A percentile compares a stretch with the other conserved stretches of the same genome.
These are phyloP conservation scores for Moricandia moricandioides DNA, from an alignment of 345 rosid species.

Conservation along the genomic window DNA sequence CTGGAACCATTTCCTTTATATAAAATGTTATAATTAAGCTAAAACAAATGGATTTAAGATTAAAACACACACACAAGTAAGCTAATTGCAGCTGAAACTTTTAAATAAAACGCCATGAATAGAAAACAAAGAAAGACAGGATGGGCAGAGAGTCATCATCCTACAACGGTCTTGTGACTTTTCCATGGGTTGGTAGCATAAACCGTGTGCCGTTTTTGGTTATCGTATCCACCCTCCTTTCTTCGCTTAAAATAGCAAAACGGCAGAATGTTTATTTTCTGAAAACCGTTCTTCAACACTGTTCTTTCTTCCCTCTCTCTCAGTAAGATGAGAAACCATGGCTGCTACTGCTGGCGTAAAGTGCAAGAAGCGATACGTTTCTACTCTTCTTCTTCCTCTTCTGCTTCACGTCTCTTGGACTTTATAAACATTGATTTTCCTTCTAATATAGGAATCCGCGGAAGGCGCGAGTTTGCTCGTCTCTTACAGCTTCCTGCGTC, in stretches of 20 bases:
- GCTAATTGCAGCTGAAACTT: no score
- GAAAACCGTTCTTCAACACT: not conserved
- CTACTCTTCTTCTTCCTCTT: constrained; percentile 14
- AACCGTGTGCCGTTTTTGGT: not conserved
- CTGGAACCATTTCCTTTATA: no score
- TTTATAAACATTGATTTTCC: constrained; percentile 28
- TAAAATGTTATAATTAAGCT: no score
- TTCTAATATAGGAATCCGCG: constrained; percentile 3
- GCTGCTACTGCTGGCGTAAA: constrained; percentile 26
- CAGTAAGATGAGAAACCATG: constrained; percentile 23
- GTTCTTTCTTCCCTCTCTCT: constrained; percentile 2
- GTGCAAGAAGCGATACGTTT: constrained; percentile 14
- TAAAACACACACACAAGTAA: no score
- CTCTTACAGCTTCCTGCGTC: constrained; percentile 43
- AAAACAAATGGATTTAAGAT: no score
- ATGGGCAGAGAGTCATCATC: not conserved
- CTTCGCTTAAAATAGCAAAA: not conserved
- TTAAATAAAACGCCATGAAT: no score
- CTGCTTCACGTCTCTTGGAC: constrained; percentile 22
- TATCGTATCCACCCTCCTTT: not conserved
- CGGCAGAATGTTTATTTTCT: constrained; percentile 16
- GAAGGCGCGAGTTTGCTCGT: constrained; percentile 40
- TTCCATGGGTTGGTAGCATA: not conserved
- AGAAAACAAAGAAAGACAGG: no score
- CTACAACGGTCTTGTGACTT: not conserved